These are phyloP conservation scores for Didymella pomorum DNA, from an alignment of 2,329 filamentous ascomycete species.

Conservation along the genomic window DNA sequence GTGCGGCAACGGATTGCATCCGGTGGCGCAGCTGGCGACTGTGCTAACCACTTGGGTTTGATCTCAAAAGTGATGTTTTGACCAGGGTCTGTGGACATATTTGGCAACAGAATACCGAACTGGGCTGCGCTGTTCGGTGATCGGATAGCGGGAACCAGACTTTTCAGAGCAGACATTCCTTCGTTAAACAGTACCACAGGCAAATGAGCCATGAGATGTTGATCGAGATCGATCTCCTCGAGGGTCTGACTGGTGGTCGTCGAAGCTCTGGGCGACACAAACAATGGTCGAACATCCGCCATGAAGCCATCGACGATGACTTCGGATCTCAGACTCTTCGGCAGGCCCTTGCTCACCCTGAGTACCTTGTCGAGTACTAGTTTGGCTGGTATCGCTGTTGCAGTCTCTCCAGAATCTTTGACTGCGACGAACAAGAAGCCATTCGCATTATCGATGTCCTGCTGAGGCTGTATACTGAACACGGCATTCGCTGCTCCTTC, in stretches of 20 bases:
- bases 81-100: constrained; percentile 40
- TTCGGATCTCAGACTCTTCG: constrained; percentile 36
- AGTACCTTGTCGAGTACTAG: constrained; percentile 35
- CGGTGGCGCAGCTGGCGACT: constrained; percentile 55
- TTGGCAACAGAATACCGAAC: constrained; percentile 41
- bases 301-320: constrained; percentile 41
- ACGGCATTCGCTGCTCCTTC: constrained; percentile 49
- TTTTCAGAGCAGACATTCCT: constrained; percentile 10
- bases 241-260: constrained; percentile 8
- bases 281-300: constrained; percentile 40
- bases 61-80: constrained; percentile 50
- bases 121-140: constrained; percentile 20
- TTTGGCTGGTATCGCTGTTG: constrained; percentile 20
- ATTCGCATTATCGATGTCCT: neutral
- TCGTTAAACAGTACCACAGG: constrained; percentile 11
- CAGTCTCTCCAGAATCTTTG: constrained; percentile 10
- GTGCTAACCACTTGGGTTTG: constrained; percentile 60
- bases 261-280: constrained; percentile 22
- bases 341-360: constrained; percentile 41
- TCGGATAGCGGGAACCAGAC: constrained; percentile 10
- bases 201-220: constrained; percentile 17
- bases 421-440: constrained; percentile 31
- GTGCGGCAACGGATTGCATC: constrained; percentile 55
- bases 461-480: constrained; percentile 32
- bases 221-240: constrained; percentile 16